Conservation (phyloP, 768 basidiomycete genomes). For the Sistotremastrum niveocremeum region DNA sequence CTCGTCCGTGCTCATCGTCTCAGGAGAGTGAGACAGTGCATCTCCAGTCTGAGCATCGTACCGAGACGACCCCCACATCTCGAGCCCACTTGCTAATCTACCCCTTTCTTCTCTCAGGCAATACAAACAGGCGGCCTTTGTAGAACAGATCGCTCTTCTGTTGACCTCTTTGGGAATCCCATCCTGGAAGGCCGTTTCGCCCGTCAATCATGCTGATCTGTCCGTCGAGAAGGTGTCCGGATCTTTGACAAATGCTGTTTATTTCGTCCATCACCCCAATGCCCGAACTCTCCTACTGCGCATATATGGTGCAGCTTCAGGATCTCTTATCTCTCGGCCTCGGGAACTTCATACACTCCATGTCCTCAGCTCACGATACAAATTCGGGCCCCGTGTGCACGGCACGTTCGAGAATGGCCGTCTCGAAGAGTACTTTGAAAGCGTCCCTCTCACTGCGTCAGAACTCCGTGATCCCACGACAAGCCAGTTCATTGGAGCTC, state of each 20-base stretch:
- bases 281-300: constrained; percentile 69
- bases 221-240: constrained; percentile 76
- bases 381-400: constrained; percentile 81
- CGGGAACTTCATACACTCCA: constrained; percentile 82
- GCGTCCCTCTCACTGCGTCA: constrained; percentile 58
- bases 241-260: constrained; percentile 90
- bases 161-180: constrained; percentile 41
- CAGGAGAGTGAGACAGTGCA: too few species aligned
- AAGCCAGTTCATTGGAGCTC: constrained; percentile 78
- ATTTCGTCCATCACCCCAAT: constrained; percentile 55
- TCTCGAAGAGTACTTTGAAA: constrained; percentile 90
- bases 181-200: constrained; percentile 30
- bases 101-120: constrained; percentile 29
- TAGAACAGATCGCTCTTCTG: constrained; percentile 39
- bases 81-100: not conserved
- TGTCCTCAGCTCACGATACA: constrained; percentile 74
- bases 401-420: constrained; percentile 95
- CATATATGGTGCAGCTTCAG: constrained; percentile 83
- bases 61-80: too few species aligned
- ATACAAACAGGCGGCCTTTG: constrained; percentile 48
- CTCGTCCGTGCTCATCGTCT: too few species aligned
- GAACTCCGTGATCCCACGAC: constrained; percentile 67
- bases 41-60: too few species aligned
- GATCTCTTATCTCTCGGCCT: constrained; percentile 74
- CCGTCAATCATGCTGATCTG: constrained; percentile 27